A percentile compares a stretch with the other conserved stretches of the same genome.
phyloP scores from a whole-genome alignment of 139 green algal genomes.

The Chlorokybus atmophyticus region DNA sequence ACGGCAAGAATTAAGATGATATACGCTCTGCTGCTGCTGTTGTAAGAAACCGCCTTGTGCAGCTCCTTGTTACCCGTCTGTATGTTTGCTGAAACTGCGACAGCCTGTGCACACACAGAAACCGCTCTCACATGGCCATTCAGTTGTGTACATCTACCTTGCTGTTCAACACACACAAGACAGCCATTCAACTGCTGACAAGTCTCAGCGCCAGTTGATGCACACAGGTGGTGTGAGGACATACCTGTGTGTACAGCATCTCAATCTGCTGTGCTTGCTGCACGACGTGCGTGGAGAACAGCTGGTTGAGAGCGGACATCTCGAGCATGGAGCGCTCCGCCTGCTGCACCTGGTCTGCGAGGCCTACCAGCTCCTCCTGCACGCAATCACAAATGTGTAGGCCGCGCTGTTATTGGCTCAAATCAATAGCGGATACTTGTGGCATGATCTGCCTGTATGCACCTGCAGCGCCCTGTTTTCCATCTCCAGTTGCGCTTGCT shows the following conservation, averaged over 20 bases:
- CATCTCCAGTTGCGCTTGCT: too few species aligned
- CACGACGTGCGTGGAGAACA: slow-evolving; percentile 28
- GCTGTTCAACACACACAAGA: neutral
- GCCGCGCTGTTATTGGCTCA: too few species aligned
- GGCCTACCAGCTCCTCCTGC: slow-evolving; percentile 15
- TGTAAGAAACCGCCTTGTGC: slow-evolving; percentile 16
- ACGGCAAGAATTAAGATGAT: slow-evolving; percentile 26
- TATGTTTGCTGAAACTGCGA: slow-evolving; percentile 21
- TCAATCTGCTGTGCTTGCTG: slow-evolving; percentile 31
- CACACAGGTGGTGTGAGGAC: neutral
- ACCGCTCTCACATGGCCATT: too few species aligned
- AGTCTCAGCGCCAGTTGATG: neutral
- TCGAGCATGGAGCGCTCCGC: slow-evolving; percentile 28
- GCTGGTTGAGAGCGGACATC: slow-evolving; percentile 25
- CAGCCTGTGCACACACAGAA: slow-evolving; percentile 13
- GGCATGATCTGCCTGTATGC: too few species aligned
- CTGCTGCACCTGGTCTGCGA: slow-evolving; percentile 6
- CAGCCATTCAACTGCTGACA: neutral
- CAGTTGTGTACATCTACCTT: too few species aligned
- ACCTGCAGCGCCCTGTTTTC: too few species aligned
- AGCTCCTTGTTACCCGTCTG: slow-evolving; percentile 31
- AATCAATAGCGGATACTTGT: too few species aligned
- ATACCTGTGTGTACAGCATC: slow-evolving; percentile 22
- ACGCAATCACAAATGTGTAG: neutral
- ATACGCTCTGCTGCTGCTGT: slow-evolving; percentile 7